Evolutionary conservation across 225 moss, liverwort and hornwort genomes (phyloP), one percentile per base, ranked within the genome.

Genomic region (Pseudoscleropodium purum): DNA sequence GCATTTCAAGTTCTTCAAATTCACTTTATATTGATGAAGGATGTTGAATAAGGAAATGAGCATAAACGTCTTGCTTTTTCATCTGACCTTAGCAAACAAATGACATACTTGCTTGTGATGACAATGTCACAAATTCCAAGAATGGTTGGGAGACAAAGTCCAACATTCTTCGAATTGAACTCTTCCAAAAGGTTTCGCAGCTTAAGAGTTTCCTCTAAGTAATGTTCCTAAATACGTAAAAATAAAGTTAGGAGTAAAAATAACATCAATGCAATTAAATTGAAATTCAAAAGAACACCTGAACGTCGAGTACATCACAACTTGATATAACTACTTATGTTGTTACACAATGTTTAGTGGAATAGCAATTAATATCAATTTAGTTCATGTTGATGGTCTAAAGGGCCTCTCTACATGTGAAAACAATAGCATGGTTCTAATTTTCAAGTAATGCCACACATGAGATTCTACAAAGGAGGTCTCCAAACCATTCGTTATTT

Each of bases 61-160:
- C n/a, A 83, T 61, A 73, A 66, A 54, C 36, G 61, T 70, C 67
- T 27, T 68, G 57, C 29, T 72, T 29, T n/a, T 39, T 64, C 21
- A 67, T 81, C n/a, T 15, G 65, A 31, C 27, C 54, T 68, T 59
- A 33, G 81, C 30, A 89, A 75, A 80, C 33, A 54, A 85, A 45
- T 90, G 51, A 86, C 89, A 77, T 88, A 95, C 95, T 94, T 94
- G 88, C 96, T 95, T 33, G 96, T 96, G 90, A 96, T 95, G 89
- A 95, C 93, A 90, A 95, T 92, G 85, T 95, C 96, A 90, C 96
- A 92, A 90, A 95, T 92, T 83, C 96, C 96, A 88, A 96, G 95
- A 91, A 96, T 95, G 36, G 92, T 93, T 63, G 96, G 95, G 47
- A 1, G 16, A 76, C 91, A 89, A 68, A 94, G 89, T 52, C 96